Conservation (phyloP, 192 early-diverging fungal genomes). For the Coemansia sp. region DNA sequence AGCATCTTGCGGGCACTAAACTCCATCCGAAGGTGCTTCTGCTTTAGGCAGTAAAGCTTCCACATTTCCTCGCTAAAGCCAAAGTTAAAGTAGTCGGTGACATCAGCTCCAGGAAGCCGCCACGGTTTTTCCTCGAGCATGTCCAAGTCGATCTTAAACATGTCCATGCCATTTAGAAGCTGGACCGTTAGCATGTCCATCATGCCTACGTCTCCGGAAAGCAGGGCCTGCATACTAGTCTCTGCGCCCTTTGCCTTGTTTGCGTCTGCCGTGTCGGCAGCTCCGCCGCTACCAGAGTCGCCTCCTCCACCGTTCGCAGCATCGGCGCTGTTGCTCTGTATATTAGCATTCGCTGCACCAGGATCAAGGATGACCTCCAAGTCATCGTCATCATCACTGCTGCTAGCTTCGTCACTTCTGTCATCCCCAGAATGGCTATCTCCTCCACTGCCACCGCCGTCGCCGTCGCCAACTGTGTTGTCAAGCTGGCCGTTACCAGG, state of each 20-base stretch:
- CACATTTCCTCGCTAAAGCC: conserved; percentile 97
- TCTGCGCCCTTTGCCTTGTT: conserved; percentile 16
- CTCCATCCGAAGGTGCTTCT: conserved; percentile 84
- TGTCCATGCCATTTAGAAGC: conserved; percentile 69
- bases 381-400: conserved; percentile 28
- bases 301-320: background rate
- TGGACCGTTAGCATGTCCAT: conserved; percentile 54
- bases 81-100: conserved; percentile 99
- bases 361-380: conserved; percentile 52
- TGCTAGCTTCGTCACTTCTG: conserved; percentile 4
- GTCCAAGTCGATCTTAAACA: conserved; percentile 92
- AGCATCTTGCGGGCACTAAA: conserved; percentile 62
- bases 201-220: conserved; percentile 35
- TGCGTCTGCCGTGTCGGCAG: background rate
- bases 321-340: conserved; percentile 11
- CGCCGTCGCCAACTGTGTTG: background rate
- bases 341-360: conserved; percentile 14
- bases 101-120: conserved; percentile 89
- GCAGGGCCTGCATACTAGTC: conserved; percentile 21
- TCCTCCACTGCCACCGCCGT: conserved; percentile 1
- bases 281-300: background rate
- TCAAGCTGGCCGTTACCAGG: background rate
- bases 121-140: conserved; percentile 96
- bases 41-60: conserved; percentile 92
- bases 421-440: background rate